Conservation (phyloP, 257 asterid genomes). For the Knoxia roxburghii region DNA sequence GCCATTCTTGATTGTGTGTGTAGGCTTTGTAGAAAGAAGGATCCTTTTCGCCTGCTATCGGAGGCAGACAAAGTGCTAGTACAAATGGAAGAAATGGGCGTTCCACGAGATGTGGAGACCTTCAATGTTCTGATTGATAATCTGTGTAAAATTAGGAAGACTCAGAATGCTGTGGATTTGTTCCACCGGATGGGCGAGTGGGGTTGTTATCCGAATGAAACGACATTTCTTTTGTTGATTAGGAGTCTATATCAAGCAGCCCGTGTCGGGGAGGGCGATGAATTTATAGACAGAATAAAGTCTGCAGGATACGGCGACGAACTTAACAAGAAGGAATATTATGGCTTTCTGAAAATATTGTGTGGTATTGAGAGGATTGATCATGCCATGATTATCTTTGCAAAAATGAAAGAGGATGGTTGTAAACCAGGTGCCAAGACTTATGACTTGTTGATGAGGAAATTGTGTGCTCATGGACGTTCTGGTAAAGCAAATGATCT, state of each 20-base stretch:
- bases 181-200: slow-evolving; percentile 65
- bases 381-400: slow-evolving; percentile 76
- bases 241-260: slow-evolving; percentile 94
- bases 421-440: slow-evolving; percentile 66
- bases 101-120: slow-evolving; percentile 78
- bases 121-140: slow-evolving; percentile 74
- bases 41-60: slow-evolving; percentile 55
- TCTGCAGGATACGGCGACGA: slow-evolving; percentile 71
- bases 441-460: slow-evolving; percentile 75
- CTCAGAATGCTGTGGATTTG: slow-evolving; percentile 56
- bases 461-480: slow-evolving; percentile 65
- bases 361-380: slow-evolving; percentile 89
- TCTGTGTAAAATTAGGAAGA: slow-evolving; percentile 77
- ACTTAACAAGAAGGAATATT: slow-evolving; percentile 66
- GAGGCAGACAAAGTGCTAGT: slow-evolving; percentile 58
- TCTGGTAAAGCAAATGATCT: slow-evolving; percentile 72
- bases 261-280: slow-evolving; percentile 81
- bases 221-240: slow-evolving; percentile 55
- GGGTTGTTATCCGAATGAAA: slow-evolving; percentile 72
- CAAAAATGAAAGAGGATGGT: slow-evolving; percentile 77
- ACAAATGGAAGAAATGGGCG: slow-evolving; percentile 80
- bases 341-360: slow-evolving; percentile 60
- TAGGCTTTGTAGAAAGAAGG: slow-evolving; percentile 75
- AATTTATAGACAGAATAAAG: slow-evolving; percentile 93
- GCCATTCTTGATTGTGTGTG: slow-evolving; percentile 83